Base-by-base conservation (phyloP, 768 basidiomycete genomes). In the Amanita subjunquillea region DNA sequence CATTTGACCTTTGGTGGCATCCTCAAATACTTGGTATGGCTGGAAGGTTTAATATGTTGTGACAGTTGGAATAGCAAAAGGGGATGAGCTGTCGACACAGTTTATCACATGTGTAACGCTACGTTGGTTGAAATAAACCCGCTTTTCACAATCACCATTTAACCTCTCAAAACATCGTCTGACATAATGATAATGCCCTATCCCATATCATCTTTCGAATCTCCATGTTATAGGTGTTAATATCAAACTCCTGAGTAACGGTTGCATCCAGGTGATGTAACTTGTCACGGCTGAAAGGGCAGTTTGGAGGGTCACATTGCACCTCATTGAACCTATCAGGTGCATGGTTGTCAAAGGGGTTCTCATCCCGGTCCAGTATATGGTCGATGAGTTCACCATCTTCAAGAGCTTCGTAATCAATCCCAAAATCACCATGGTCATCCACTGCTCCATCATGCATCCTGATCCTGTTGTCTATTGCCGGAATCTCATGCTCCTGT, bases 381-480 rank as follows among this genome's bases (percentile, higher is more conserved):
- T 37, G 27, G 10, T 37, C 10, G 4, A 20, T 29, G 3, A 49
- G 48, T 9, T 17, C 48, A 6, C 17, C 36, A 37, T 37, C 17
- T 8, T 38, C 43, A 20, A 55, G 9, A 15, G n/a, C 47, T n/a
- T 56, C 54, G 34, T 49, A 55, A 42, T 57, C 56, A 25, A 57
- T 46, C 3, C 54, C 53, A 40, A 53, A 56, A 13, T 22, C 34
- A 0, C 43, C 55, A 29, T 58, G 27, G n/a, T 57, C 47, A 3
- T 53, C 46, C 13, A 47, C 54, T 6, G 20, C 45, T 10, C 22
- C 42, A 13, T 48, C 44, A 1, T 46, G 48, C 1, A 56, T 43
- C 13, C 62, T 61, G 1, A 58, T 55, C 25, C 25, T 25, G 3
- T 56, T 15, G 13, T 27, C 45, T 6, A 13, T 6, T 6, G n/a